Evolutionary conservation across 2,329 filamentous ascomycete genomes (phyloP), one percentile per base, ranked within the genome.

Genomic region (Neonectria ditissima): DNA sequence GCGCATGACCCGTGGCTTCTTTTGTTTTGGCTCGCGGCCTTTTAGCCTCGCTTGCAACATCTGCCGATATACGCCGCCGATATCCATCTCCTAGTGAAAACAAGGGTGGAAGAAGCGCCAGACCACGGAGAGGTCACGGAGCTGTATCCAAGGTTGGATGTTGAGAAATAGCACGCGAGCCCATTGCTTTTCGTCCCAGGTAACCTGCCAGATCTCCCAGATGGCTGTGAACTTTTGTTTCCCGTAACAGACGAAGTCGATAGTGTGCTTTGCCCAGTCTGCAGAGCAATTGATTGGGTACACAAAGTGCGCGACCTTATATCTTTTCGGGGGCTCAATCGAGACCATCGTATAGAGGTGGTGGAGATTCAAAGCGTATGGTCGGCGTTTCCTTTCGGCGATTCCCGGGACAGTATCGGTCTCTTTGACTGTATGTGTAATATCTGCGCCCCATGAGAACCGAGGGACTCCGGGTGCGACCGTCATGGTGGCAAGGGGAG

Each of bases 161-260:
- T 39, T 26, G 10, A 18, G 14, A 16, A 52, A 45, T 5, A 39
- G 24, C 22, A 50, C 52, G 22, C 45, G 48, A 28, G n/a, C 14
- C 41, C 37, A 51, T 30, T 24, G 22, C 16, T 44, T 20, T 22
- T 43, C 13, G 20, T 52, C 22, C 11, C 6, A n/a, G n/a, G 48
- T 47, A 10, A 55, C n/a, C 41, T 61, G 51, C 57, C 24, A 57
- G 26, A 61, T 41, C 34, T 64, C 56, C 52, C 41, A 57, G 20
- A 64, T 13, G 22, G 30, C 28, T 18, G 32, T 2, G 39, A 61
- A 61, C 32, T 34, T 56, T n/a, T 34, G 50, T 22, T 37, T 14
- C 24, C 34, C 22, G 30, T 41, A 13, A n/a, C 37, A 11, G 11
- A 47, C 14, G 1, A 52, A 32, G 41, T 55, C 48, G 32, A 61